A percentile compares a stretch with the other conserved stretches of the same genome.
phyloP scores from a whole-genome alignment of 1,284 basidiomycete genomes.

The Sutorius eximius region DNA sequence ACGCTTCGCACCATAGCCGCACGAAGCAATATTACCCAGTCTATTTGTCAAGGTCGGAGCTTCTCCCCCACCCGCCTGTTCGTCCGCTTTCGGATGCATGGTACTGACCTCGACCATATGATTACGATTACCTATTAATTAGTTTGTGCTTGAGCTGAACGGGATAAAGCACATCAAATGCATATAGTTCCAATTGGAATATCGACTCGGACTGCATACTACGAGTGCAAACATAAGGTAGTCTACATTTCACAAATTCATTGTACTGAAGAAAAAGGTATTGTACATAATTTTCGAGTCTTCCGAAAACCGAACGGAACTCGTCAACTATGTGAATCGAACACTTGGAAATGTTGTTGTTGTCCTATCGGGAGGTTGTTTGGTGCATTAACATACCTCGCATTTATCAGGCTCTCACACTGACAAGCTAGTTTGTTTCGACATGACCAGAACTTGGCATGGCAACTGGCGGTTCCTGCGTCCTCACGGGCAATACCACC shows the following conservation, averaged over 20 bases:
- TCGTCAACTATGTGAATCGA: not conserved
- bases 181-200: not conserved
- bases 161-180: not conserved
- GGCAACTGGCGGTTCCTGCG: not conserved
- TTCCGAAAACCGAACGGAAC: not conserved
- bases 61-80: conserved; percentile 30
- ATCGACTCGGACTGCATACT: not conserved
- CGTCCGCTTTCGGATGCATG: too few relatives aligned
- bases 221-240: not conserved
- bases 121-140: not conserved
- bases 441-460: not conserved
- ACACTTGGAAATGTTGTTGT: not conserved
- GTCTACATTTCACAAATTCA: too few relatives aligned
- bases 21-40: conserved; percentile 5
- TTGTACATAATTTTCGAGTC: too few relatives aligned
- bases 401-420: not conserved
- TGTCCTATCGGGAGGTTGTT: not conserved
- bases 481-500: not conserved
- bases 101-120: not conserved
- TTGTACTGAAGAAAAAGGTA: not conserved
- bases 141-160: not conserved
- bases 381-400: not conserved
- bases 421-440: not conserved
- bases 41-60: conserved; percentile 34
- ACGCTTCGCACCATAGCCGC: conserved; percentile 9